These are phyloP conservation scores for Fusarium aywerte DNA, from an alignment of 2,329 filamentous ascomycete genomes.

Conservation along the genomic window DNA sequence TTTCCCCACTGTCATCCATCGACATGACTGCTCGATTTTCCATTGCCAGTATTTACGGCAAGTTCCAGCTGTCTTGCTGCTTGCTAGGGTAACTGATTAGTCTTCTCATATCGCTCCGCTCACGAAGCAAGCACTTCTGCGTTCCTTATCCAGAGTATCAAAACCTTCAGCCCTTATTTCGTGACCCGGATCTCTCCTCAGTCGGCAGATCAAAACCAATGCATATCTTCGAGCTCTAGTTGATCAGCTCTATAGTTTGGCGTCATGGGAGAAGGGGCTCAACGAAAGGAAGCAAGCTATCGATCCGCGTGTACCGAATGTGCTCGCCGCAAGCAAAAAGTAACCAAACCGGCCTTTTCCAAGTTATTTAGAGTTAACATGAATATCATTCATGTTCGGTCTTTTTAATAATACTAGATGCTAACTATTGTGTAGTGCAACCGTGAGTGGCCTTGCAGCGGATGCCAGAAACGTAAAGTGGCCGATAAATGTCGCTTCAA, in stretches of 20 bases:
- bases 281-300: conserved; percentile 30
- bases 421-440: conserved; percentile 49
- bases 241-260: background rate
- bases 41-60: conserved; percentile 3
- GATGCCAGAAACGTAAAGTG: conserved; percentile 55
- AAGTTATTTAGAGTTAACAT: background rate
- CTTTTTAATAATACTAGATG: background rate
- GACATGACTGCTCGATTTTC: conserved; percentile 32
- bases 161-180: background rate
- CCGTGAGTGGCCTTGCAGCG: conserved; percentile 55
- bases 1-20: conserved; percentile 41
- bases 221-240: background rate
- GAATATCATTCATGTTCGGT: background rate
- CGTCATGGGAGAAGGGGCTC: conserved; percentile 30
- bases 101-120: conserved; percentile 7
- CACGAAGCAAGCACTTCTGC: background rate
- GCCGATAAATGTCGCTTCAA: conserved; percentile 52
- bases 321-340: conserved; percentile 54
- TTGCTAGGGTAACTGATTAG: conserved; percentile 5
- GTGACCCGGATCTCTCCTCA: background rate
- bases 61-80: conserved; percentile 19
- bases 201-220: background rate
- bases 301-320: conserved; percentile 58
- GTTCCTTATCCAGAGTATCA: background rate
- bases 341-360: conserved; percentile 23